Evolutionary conservation across 768 basidiomycete genomes (phyloP), one percentile per base, ranked within the genome.

Genomic region (Hebeloma cylindrosporum): DNA sequence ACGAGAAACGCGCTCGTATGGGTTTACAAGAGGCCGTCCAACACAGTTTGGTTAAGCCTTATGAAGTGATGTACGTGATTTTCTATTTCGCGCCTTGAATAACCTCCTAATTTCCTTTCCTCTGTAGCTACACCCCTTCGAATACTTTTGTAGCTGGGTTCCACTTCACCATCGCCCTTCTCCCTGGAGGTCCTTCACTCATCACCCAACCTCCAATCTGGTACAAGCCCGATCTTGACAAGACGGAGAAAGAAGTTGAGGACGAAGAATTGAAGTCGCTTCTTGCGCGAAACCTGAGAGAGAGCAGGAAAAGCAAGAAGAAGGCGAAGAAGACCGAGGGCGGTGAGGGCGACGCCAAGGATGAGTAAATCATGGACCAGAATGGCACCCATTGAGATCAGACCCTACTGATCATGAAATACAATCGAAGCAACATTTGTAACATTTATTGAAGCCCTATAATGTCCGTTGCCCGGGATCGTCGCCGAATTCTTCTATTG

Each of bases 21-120:
- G 96, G 95, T 54, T 78, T 98, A 25, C 86, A 89, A 63, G 96
- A 98, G 71, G 94, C 95, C 36, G 92, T 94, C 27, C 87, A 94
- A 63, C 96, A 99, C 64, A 82, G 82, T 59, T 77, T 97, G 34
- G 82, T 98, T 51, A 92, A 92, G 68, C 90, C 93, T 33, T 97
- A 94, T 67, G 94, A 96, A 64, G 89, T 99, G 55, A 78, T 91
- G 85, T 93, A 62, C 60, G 89, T 79, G 25, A 20, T 27, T 22
- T 25, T 7, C 23, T 43, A 16, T 43, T 13, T 33, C 9, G 22
- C 32, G 29, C 31, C 27, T 18, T 10, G 16, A 10, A 26, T 36
- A 20, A 37, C 38, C 52, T 18, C 30, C 17, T 49, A 32, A 45
- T 43, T 20, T 29, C 33, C 11, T 31, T 27, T 29, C 21, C 35